Percentiles rank a stretch among this genome's conserved stretches.
Evolutionary conservation across 106 monocot genomes (phyloP).

Genomic region (Alisma plantagoaquatica): DNA sequence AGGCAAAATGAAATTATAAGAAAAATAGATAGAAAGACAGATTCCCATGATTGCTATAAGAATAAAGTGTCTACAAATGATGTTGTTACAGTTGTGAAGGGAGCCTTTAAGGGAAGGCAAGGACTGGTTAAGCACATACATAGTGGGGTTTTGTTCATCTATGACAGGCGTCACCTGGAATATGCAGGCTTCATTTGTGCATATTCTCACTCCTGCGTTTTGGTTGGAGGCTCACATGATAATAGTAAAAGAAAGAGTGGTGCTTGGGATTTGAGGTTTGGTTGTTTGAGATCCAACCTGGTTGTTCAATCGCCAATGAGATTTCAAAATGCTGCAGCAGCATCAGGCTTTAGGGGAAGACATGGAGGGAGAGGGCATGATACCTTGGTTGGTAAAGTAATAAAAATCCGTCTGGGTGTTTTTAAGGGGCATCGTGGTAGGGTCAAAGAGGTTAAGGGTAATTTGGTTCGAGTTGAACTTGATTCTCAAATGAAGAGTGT

Average conservation of each 20-base stretch:
- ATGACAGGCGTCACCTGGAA: constrained; percentile 95
- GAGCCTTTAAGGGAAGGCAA: constrained; percentile 74
- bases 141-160: constrained; percentile 80
- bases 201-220: constrained; percentile 73
- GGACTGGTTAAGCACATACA: constrained; percentile 92
- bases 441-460: constrained; percentile 68
- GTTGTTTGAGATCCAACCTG: constrained; percentile 37
- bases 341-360: constrained; percentile 49
- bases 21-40: constrained; percentile 64
- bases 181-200: constrained; percentile 98
- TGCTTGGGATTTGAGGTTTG: constrained; percentile 42
- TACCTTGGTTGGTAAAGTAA: constrained; percentile 57
- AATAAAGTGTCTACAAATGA: constrained; percentile 72
- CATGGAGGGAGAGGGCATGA: constrained; percentile 75
- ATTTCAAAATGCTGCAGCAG: constrained; percentile 51
- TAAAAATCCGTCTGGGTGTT: constrained; percentile 83
- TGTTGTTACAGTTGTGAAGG: constrained; percentile 86
- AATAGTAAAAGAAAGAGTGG: constrained; percentile 26
- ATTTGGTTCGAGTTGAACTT: constrained; percentile 69
- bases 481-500: constrained; percentile 99
- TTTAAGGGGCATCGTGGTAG: constrained; percentile 94
- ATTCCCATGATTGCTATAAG: constrained; percentile 58
- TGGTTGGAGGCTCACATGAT: constrained; percentile 70
- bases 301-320: constrained; percentile 51
- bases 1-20: constrained; percentile 87